phyloP scores from a whole-genome alignment of 2,329 filamentous ascomycete species.

The Plectosphaerella cucumerina region DNA sequence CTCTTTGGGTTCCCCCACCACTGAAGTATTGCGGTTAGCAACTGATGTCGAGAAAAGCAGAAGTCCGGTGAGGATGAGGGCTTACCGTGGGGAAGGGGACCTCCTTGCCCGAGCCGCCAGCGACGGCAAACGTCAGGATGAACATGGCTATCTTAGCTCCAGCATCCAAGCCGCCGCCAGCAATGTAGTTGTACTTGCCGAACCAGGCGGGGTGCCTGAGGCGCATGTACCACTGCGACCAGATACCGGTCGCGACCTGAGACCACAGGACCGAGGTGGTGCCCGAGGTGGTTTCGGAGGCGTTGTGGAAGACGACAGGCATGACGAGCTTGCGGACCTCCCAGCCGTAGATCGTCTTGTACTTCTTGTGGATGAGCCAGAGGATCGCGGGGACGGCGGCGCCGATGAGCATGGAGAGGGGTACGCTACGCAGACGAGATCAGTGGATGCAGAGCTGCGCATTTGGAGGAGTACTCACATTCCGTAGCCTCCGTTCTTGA shows the following conservation, averaged over 20 bases:
- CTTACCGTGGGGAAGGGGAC: conserved; percentile 12
- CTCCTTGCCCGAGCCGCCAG: conserved; percentile 12
- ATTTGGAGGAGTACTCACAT: conserved; percentile 16
- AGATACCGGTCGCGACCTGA: conserved; percentile 26
- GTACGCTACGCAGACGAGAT: conserved; percentile 26
- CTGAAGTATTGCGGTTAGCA: background rate
- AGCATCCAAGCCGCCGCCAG: conserved; percentile 13
- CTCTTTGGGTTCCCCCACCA: background rate
- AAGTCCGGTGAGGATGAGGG: background rate
- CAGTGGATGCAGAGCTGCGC: conserved; percentile 30
- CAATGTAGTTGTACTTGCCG: conserved; percentile 20
- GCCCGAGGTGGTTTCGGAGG: conserved; percentile 9
- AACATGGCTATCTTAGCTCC: conserved; percentile 17
- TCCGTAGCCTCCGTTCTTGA: conserved; percentile 8
- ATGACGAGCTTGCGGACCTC: conserved; percentile 8
- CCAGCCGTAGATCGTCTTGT: conserved; percentile 10
- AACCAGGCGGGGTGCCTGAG: conserved; percentile 18
- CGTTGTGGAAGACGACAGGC: conserved; percentile 11
- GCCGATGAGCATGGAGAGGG: conserved; percentile 33
- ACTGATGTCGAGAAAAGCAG: background rate
- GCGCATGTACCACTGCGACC: conserved; percentile 23
- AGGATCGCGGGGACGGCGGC: conserved; percentile 5
- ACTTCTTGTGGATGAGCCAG: conserved; percentile 6
- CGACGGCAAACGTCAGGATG: conserved; percentile 14
- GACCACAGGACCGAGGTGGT: conserved; percentile 11